Conservation (phyloP, 2,329 filamentous ascomycete species). For the Botrytis pseudocinerea region DNA sequence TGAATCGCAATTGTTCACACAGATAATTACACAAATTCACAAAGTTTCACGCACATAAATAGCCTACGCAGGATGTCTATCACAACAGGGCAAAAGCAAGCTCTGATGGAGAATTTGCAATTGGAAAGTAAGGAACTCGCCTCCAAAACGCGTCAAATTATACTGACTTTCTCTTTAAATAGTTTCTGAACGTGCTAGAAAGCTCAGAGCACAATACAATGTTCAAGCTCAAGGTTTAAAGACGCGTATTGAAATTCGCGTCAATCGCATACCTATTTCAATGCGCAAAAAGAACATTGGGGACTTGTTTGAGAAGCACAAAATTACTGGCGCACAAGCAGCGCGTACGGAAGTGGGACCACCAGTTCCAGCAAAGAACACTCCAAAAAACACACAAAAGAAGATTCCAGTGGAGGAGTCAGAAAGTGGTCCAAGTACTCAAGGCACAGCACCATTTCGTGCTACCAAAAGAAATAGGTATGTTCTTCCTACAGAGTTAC, state of each 20-base stretch:
- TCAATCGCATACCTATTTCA: constrained; percentile 84
- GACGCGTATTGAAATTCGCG: constrained; percentile 84
- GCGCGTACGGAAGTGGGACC: constrained; percentile 24
- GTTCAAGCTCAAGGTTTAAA: constrained; percentile 83
- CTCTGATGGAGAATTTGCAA: constrained; percentile 84
- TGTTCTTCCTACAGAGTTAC: constrained; percentile 30
- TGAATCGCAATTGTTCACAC: constrained; percentile 35
- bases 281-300: constrained; percentile 80
- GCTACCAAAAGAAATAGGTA: constrained; percentile 56
- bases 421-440: constrained; percentile 27
- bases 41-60: constrained; percentile 34
- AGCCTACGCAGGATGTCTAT: constrained; percentile 58
- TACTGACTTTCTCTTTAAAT: constrained; percentile 26
- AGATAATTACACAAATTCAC: constrained; percentile 44
- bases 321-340: constrained; percentile 23
- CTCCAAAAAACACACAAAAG: constrained; percentile 32
- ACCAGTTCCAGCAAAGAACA: constrained; percentile 28
- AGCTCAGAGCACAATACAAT: constrained; percentile 84
- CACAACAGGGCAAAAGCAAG: constrained; percentile 75
- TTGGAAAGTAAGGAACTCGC: constrained; percentile 68
- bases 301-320: constrained; percentile 57
- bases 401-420: constrained; percentile 35
- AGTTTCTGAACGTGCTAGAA: constrained; percentile 87
- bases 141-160: constrained; percentile 19
- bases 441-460: constrained; percentile 37